A percentile compares a stretch with the other conserved stretches of the same genome.
phyloP scores from a whole-genome alignment of 345 rosid species.

The Populus tremula region DNA sequence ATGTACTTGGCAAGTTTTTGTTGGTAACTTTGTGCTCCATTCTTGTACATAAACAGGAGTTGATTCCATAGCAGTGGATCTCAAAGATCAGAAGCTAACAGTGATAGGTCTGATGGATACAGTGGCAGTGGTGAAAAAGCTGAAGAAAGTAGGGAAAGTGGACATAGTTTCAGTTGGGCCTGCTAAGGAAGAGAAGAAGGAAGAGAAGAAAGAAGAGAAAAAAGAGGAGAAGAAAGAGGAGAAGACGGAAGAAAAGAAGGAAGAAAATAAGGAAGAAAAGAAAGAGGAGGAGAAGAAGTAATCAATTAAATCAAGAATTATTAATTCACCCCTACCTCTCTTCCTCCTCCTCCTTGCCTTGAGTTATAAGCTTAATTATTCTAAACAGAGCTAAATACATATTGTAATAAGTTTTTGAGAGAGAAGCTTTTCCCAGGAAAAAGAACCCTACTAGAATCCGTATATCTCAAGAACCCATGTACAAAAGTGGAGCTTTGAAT shows the following conservation, averaged over 20 bases:
- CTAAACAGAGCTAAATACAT: not conserved
- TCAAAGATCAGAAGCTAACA: slow-evolving; percentile 84
- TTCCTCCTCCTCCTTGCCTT: not conserved
- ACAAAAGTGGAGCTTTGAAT: too few species aligned
- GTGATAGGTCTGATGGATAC: slow-evolving; percentile 85
- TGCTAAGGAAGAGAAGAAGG: slow-evolving; percentile 90
- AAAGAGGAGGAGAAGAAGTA: not conserved
- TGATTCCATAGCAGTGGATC: slow-evolving; percentile 85
- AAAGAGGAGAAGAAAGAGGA: slow-evolving; percentile 55
- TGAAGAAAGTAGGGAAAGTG: slow-evolving; percentile 94
- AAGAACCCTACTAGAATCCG: not conserved
- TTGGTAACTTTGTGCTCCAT: not conserved
- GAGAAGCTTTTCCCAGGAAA: not conserved
- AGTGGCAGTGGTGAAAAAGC: slow-evolving; percentile 75
- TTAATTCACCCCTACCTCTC: not conserved
- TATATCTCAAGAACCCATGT: too few species aligned
- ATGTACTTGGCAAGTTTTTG: not conserved
- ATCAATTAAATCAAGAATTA: not conserved
- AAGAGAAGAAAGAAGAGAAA: slow-evolving; percentile 61
- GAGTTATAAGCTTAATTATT: not conserved
- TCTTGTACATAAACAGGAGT: slow-evolving; percentile 42
- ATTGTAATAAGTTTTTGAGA: not conserved
- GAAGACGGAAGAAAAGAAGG: slow-evolving; percentile 44
- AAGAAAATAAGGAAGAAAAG: slow-evolving; percentile 38
- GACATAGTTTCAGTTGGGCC: slow-evolving; percentile 87